Conservation (phyloP, 2,329 filamentous ascomycete genomes). For the Dactylellina cionopaga region DNA sequence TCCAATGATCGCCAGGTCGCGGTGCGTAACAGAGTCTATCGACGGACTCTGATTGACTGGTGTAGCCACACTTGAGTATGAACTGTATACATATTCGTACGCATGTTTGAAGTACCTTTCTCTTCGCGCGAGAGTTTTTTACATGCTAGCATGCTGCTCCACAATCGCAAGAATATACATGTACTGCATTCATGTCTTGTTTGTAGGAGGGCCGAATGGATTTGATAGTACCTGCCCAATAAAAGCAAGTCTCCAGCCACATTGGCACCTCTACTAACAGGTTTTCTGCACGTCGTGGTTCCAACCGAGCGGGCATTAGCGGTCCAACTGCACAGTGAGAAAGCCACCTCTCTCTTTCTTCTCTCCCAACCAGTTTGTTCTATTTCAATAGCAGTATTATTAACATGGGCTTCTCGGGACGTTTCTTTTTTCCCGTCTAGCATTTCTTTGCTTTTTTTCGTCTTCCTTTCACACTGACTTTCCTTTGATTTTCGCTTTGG, state of each 20-base stretch:
- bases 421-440: slow-evolving; percentile 21
- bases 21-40: not conserved
- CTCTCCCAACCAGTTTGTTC: slow-evolving; percentile 6
- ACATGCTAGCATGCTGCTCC: no score
- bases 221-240: slow-evolving; percentile 26
- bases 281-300: slow-evolving; percentile 31
- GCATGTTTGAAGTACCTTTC: no score
- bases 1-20: not conserved
- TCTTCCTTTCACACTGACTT: not conserved
- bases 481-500: slow-evolving; percentile 11
- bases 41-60: not conserved
- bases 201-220: not conserved
- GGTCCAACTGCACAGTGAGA: no score
- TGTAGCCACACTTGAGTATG: slow-evolving; percentile 38
- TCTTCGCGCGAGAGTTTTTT: no score
- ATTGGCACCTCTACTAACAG: slow-evolving; percentile 7
- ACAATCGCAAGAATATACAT: not conserved
- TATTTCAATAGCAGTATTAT: slow-evolving; percentile 10
- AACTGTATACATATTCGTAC: no score
- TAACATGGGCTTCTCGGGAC: not conserved
- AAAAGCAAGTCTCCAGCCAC: slow-evolving; percentile 37
- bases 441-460: slow-evolving; percentile 34
- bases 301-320: slow-evolving; percentile 9
- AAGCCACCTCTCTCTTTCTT: no score
- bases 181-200: not conserved